Evolutionary conservation across 371 early-diverging fungal genomes (phyloP).

Genomic region (Blakeslea trispora): DNA sequence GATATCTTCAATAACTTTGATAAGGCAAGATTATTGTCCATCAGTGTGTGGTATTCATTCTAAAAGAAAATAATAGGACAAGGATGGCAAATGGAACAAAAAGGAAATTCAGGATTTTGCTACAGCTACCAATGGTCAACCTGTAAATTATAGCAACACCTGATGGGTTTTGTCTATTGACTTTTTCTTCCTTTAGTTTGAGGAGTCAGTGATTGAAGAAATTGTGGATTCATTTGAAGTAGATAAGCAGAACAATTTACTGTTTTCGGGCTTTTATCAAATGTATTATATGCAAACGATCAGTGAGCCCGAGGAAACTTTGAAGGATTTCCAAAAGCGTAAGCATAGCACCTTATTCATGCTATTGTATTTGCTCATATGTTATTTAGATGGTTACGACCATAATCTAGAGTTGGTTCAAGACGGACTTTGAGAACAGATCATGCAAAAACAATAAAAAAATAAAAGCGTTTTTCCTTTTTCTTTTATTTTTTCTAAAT

Average conservation of each 20-base stretch:
- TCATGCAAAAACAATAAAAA: background rate
- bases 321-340: conserved; percentile 71
- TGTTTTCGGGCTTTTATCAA: conserved; percentile 68
- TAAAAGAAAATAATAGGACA: conserved; percentile 30
- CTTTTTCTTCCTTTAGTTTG: conserved; percentile 53
- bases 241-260: conserved; percentile 55
- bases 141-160: conserved; percentile 42
- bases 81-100: conserved; percentile 62
- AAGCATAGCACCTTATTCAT: too few species aligned
- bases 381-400: conserved; percentile 49
- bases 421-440: background rate
- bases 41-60: too few species aligned
- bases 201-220: conserved; percentile 65
- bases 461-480: conserved; percentile 1
- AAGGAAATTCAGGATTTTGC: conserved; percentile 73
- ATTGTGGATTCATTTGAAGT: conserved; percentile 63
- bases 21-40: conserved; percentile 28
- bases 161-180: background rate
- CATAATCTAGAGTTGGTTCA: conserved; percentile 32
- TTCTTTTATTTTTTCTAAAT: background rate
- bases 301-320: conserved; percentile 71
- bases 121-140: conserved; percentile 68
- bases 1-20: conserved; percentile 75
- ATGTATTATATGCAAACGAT: conserved; percentile 75
- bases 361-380: too few species aligned